Percentiles rank a stretch among this genome's conserved stretches.
Conservation (phyloP, 148 eudicot genomes). For the Fagopyrum homotropicum region DNA sequence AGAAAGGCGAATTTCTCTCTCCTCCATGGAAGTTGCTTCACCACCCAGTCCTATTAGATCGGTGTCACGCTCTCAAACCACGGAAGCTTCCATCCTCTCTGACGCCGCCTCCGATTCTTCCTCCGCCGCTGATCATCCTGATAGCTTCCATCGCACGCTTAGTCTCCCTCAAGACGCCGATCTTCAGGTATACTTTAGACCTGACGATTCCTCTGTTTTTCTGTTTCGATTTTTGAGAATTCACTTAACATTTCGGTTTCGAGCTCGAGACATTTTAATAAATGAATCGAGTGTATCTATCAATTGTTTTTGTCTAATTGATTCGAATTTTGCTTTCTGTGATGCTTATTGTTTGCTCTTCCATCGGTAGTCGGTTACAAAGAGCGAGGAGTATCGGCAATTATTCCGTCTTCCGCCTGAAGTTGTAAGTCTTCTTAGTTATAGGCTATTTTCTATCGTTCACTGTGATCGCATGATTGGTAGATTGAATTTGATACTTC, state of each 20-base stretch:
- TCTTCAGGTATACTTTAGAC: constrained; percentile 20
- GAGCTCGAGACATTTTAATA: background rate
- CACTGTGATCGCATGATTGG: background rate
- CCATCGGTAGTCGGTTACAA: background rate
- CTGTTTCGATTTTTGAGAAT: background rate
- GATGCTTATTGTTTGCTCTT: background rate
- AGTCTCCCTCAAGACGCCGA: constrained; percentile 25
- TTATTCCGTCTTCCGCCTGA: background rate
- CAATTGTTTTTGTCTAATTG: background rate
- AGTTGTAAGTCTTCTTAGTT: background rate
- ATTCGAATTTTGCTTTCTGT: background rate
- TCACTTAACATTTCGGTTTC: background rate
- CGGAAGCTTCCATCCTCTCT: constrained; percentile 18
- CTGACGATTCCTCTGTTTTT: background rate
- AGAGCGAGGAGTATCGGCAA: background rate
- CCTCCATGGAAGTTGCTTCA: constrained; percentile 9
- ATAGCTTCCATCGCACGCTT: constrained; percentile 17
- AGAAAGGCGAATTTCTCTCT: background rate
- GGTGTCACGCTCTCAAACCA: constrained; percentile 14
- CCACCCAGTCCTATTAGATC: background rate
- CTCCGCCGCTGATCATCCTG: constrained; percentile 15
- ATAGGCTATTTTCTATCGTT: background rate
- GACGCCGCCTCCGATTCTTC: constrained; percentile 20
- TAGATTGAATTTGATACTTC: background rate
- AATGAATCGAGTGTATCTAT: background rate